Base-by-base conservation (phyloP, 345 rosid species). In the Punica granatum region DNA sequence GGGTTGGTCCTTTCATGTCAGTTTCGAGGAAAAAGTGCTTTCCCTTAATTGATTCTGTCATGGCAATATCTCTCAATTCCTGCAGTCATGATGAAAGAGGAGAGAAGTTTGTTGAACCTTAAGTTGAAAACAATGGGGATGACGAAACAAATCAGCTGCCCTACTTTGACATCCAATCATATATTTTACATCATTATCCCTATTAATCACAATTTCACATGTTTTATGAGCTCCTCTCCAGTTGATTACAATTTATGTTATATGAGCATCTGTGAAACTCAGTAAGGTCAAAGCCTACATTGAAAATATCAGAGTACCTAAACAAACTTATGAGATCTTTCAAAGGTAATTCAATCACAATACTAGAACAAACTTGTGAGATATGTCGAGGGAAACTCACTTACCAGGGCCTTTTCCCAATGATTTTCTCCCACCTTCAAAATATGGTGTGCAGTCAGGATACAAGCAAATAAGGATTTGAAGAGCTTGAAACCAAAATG, bases 361-460 rank as follows among this genome's bases (percentile, higher is more conserved):
- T 28, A 39, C 13, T 37, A 19, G 51, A 58, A 61, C 25, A 39
- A 46, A 60, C 34, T 36, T 39, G 35, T 30, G 65, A 33, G 33
- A 26, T 68, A 41, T 31, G 4, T 53, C 5, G 23, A 46, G 66
- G 44, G 51, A 71, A 71, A 14, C 65, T 75, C 64, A 77, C 88
- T 81, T 75, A 88, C 96, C 86, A 93, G 72, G 53, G 97, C 97
- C 75, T 79, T 90, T 79, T 93, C 98, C 98, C 91, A 90, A 15
- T 77, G 78, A 68, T 82, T 86, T 72, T 90, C 97, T n/a, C 88
- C 87, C 67, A 93, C 80, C 96, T 90, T 70, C 35, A 60, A 56
- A 48, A 69, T 68, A 26, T 36, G 6, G 61, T 26, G 35, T 37
- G 30, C 33, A 25, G 63, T 73, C 54, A 78, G 75, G 53, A 72